Percentiles rank a stretch among this genome's conserved stretches.
These are phyloP conservation scores for Westerdykella sp. DNA, from an alignment of 2,329 filamentous ascomycete species.

Conservation along the genomic window DNA sequence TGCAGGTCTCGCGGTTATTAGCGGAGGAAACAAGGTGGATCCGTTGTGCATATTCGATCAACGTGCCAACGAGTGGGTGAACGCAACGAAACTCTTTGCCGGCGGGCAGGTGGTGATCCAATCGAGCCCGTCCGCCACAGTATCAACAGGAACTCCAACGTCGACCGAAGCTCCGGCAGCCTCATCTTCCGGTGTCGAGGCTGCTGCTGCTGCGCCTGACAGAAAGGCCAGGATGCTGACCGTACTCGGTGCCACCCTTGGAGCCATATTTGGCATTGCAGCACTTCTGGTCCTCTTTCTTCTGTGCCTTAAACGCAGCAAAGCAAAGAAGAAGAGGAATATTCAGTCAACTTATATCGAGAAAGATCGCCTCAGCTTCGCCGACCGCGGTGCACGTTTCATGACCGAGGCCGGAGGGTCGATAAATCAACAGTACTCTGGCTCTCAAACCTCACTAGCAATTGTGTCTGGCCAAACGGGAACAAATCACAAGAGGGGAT, in stretches of 20 bases:
- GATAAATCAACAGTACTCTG: conserved; percentile 26
- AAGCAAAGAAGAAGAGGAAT: conserved; percentile 53
- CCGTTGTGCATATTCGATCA: conserved; percentile 73
- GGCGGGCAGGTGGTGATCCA: conserved; percentile 34
- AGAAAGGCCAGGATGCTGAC: conserved; percentile 47
- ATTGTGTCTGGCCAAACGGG: conserved; percentile 53
- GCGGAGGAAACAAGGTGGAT: conserved; percentile 61
- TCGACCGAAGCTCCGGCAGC: conserved; percentile 32
- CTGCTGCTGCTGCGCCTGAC: conserved; percentile 26
- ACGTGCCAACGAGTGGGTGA: conserved; percentile 68
- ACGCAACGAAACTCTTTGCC: conserved; percentile 59
- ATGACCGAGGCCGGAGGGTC: conserved; percentile 48
- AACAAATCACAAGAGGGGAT: conserved; percentile 41
- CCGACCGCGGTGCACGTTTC: conserved; percentile 47
- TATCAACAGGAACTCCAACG: conserved; percentile 20
- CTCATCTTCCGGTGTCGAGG: conserved; percentile 24
- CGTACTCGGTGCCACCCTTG: conserved; percentile 75
- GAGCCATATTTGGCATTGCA: conserved; percentile 70
- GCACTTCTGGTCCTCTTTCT: conserved; percentile 66
- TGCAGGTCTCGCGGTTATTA: conserved; percentile 65
- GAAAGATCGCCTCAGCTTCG: conserved; percentile 45
- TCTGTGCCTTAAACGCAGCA: conserved; percentile 57
- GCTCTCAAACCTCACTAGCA: conserved; percentile 40
- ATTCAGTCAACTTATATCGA: conserved; percentile 51
- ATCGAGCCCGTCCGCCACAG: conserved; percentile 22